Evolutionary conservation across 495 filamentous ascomycete species (phyloP).

Genomic region (Xylaria grammica): DNA sequence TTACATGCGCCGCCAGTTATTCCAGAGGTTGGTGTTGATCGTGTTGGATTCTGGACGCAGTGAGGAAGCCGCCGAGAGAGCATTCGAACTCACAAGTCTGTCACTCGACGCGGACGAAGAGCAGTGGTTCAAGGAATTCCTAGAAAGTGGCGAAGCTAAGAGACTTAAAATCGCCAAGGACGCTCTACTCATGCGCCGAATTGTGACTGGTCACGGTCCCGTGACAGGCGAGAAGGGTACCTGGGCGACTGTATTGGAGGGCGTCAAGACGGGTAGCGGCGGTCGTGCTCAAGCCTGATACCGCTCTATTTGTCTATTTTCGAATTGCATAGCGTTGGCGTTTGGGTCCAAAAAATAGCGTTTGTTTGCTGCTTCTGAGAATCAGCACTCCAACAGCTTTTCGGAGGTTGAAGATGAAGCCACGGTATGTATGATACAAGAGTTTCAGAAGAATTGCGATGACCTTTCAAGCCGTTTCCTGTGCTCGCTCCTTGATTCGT

Average conservation of each 20-base stretch:
- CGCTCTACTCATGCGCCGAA: constrained; percentile 68
- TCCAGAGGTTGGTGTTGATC: constrained; percentile 69
- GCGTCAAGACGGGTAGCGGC: constrained; percentile 39
- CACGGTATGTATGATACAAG: neutral
- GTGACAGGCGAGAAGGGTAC: constrained; percentile 29
- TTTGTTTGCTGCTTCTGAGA: neutral
- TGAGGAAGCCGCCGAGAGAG: constrained; percentile 57
- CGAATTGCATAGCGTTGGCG: constrained; percentile 40
- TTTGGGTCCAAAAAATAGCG: constrained; percentile 24
- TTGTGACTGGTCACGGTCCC: constrained; percentile 29
- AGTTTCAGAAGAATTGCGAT: neutral
- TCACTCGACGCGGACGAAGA: constrained; percentile 73
- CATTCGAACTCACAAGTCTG: constrained; percentile 71
- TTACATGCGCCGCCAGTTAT: constrained; percentile 60
- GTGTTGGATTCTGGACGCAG: constrained; percentile 57
- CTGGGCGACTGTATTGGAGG: constrained; percentile 41
- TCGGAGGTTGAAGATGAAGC: neutral
- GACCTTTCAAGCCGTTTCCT: neutral
- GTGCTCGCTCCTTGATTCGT: no score
- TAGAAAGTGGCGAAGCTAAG: constrained; percentile 66
- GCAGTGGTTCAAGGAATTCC: constrained; percentile 69
- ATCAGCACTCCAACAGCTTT: neutral
- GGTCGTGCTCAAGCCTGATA: constrained; percentile 32
- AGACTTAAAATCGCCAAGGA: constrained; percentile 67
- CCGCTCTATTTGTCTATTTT: constrained; percentile 9